A percentile compares a stretch with the other conserved stretches of the same genome.
These are phyloP conservation scores for Stylosanthes scabra DNA, from an alignment of 331 rosid genomes.

Conservation along the genomic window DNA sequence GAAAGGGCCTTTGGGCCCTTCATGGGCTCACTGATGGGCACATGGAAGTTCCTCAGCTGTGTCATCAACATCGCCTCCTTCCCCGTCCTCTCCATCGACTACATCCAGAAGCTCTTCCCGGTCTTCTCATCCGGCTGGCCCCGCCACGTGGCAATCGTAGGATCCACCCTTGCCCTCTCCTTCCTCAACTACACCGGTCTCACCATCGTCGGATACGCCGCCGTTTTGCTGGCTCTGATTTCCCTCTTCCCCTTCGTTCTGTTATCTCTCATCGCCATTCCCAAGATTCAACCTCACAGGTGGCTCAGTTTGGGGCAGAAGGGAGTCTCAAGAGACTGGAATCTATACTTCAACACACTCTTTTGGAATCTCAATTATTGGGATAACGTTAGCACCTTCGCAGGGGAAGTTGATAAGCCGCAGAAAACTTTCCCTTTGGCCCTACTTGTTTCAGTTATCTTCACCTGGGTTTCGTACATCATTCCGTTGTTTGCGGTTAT, in stretches of 20 bases:
- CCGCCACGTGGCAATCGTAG: conserved; percentile 12
- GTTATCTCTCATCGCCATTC: conserved; percentile 42
- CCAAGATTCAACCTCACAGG: conserved; percentile 22
- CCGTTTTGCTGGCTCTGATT: conserved; percentile 18
- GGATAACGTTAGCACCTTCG: conserved; percentile 49
- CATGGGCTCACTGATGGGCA: conserved; percentile 39
- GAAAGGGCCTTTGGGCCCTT: conserved; percentile 46
- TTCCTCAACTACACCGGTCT: conserved; percentile 42
- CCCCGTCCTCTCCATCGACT: conserved; percentile 43
- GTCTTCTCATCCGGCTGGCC: conserved; percentile 39
- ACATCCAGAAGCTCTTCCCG: conserved; percentile 31
- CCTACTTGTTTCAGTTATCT: conserved; percentile 29
- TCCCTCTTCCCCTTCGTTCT: conserved; percentile 34
- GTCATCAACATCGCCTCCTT: conserved; percentile 44
- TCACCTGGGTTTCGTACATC: conserved; percentile 46
- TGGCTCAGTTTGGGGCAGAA: conserved; percentile 44
- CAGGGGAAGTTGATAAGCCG: conserved; percentile 45
- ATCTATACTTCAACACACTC: conserved; percentile 38
- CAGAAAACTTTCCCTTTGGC: conserved; percentile 43
- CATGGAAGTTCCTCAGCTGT: conserved; percentile 46
- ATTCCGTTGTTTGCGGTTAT: conserved; percentile 43
- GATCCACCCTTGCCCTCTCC: conserved; percentile 23
- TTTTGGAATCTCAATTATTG: conserved; percentile 49
- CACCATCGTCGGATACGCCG: conserved; percentile 40
- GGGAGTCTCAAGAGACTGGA: conserved; percentile 47